Evolutionary conservation across 257 asterid genomes (phyloP).

Genomic region (Linaria vulgaris): DNA sequence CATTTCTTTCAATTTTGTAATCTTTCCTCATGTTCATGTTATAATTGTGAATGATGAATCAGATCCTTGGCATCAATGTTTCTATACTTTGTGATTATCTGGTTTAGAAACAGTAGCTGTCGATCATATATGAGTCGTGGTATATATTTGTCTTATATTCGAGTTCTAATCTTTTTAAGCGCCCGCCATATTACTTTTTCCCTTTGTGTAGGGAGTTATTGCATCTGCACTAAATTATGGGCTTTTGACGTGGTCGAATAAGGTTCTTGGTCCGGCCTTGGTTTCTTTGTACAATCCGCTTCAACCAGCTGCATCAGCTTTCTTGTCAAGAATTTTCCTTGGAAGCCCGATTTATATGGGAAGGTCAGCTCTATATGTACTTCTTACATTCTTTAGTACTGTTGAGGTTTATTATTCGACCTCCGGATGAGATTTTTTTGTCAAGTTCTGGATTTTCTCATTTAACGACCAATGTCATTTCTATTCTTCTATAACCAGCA

Average conservation of each 20-base stretch:
- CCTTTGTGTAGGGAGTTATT: slow-evolving; percentile 61
- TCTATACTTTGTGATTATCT: not conserved
- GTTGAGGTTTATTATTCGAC: too few relatives aligned
- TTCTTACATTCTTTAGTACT: not conserved
- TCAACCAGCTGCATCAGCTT: slow-evolving; percentile 87
- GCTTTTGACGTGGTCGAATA: slow-evolving; percentile 82
- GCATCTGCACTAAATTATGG: slow-evolving; percentile 93
- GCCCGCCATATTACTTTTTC: not conserved
- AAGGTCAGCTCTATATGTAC: slow-evolving; percentile 48
- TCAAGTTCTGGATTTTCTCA: not conserved
- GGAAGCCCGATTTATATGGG: slow-evolving; percentile 97
- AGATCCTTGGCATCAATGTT: not conserved
- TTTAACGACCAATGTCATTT: too few relatives aligned
- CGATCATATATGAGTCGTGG: not conserved
- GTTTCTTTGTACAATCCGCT: slow-evolving; percentile 91
- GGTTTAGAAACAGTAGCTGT: slow-evolving; percentile 1
- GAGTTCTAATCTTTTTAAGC: not conserved
- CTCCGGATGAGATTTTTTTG: too few relatives aligned
- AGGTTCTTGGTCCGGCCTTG: slow-evolving; percentile 83
- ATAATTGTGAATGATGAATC: too few relatives aligned
- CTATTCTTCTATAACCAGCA: slow-evolving; percentile 41
- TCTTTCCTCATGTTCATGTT: too few relatives aligned
- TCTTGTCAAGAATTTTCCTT: slow-evolving; percentile 78
- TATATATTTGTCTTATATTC: not conserved
- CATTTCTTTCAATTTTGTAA: too few relatives aligned